phyloP scores from a whole-genome alignment of 2,329 filamentous ascomycete species.

The Fusarium concolor region DNA sequence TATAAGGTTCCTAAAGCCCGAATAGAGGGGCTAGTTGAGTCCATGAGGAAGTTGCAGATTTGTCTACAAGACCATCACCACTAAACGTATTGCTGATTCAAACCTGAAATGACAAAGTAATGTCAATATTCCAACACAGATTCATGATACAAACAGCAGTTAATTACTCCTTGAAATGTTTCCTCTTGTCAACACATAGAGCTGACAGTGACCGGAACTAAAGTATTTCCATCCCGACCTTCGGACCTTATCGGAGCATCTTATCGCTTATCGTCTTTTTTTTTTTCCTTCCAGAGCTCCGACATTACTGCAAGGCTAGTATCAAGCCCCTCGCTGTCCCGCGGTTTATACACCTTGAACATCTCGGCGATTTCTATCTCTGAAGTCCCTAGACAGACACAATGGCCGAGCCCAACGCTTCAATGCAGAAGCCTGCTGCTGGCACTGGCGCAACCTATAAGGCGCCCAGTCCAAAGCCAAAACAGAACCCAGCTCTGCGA shows the following conservation, averaged over 20 bases:
- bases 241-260: constrained; percentile 38
- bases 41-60: too few species aligned
- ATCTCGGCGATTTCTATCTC: constrained; percentile 1
- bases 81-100: too few species aligned
- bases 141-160: not conserved
- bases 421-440: constrained; percentile 43
- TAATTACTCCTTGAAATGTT: not conserved
- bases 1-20: not conserved
- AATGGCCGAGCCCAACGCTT: constrained; percentile 44
- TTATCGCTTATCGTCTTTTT: constrained; percentile 26
- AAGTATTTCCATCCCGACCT: constrained; percentile 43
- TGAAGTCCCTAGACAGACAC: not conserved
- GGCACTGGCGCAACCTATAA: constrained; percentile 45
- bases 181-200: not conserved
- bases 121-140: not conserved
- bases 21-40: too few species aligned
- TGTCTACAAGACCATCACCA: too few species aligned
- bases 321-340: constrained; percentile 25
- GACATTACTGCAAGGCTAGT: constrained; percentile 23
- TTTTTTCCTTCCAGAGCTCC: constrained; percentile 36
- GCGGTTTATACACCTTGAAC: constrained; percentile 17
- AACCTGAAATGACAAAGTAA: too few species aligned
- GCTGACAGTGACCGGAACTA: constrained; percentile 18
- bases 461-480: constrained; percentile 57
- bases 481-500: constrained; percentile 76